phyloP scores from a whole-genome alignment of 371 early-diverging fungal species.

The Rhizomucor pusillus region DNA sequence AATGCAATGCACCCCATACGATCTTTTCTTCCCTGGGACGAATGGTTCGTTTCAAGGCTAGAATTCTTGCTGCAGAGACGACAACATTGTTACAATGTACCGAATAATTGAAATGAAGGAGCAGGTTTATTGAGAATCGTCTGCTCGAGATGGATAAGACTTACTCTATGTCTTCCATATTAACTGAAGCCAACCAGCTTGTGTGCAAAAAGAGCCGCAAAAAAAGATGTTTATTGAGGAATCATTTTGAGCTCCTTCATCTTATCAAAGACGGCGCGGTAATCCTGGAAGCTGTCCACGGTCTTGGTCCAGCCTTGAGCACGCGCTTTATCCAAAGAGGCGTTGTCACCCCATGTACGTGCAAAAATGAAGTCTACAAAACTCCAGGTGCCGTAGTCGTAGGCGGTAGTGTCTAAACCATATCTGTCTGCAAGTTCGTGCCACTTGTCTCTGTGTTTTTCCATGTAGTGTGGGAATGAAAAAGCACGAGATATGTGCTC shows the following conservation, averaged over 20 bases:
- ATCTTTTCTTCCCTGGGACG: no score
- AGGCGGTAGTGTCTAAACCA: conserved; percentile 9
- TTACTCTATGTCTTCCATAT: no score
- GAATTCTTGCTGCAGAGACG: no score
- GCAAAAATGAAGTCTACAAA: conserved; percentile 11
- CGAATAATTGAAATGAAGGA: no score
- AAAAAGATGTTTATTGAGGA: no score
- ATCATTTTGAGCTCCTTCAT: conserved; percentile 6
- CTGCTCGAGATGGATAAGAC: no score
- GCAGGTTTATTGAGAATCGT: no score
- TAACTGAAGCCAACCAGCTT: no score
- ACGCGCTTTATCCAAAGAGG: conserved; percentile 5
- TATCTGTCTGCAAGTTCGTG: conserved; percentile 13
- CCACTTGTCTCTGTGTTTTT: conserved; percentile 6
- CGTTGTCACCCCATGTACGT: conserved; percentile 8
- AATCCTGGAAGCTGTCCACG: neutral
- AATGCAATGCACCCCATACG: no score
- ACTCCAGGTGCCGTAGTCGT: conserved; percentile 11
- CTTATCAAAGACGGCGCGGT: conserved; percentile 5
- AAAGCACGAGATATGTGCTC: neutral
- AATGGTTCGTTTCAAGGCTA: no score
- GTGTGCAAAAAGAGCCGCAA: no score
- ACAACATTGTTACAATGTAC: no score
- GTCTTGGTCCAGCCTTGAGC: conserved; percentile 1
- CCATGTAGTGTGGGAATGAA: conserved; percentile 5